Conservation (phyloP, 2,329 filamentous ascomycete genomes). For the Aspergillus jensenii region DNA sequence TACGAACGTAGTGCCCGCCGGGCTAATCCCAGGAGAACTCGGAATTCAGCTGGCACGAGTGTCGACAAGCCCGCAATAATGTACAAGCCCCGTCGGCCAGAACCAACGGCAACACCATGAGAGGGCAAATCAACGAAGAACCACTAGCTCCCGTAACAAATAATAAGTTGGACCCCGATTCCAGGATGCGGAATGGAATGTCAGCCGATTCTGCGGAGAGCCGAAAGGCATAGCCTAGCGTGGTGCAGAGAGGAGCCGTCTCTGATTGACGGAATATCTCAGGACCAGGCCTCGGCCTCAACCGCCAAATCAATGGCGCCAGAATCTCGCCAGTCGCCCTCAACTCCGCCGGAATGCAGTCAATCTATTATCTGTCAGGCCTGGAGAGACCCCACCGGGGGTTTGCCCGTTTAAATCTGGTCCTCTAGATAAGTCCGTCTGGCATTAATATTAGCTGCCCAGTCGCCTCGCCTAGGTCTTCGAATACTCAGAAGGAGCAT, state of each 20-base stretch:
- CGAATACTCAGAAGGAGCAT: constrained; percentile 3
- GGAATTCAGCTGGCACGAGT: neutral
- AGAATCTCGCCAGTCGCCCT: neutral
- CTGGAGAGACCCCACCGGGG: constrained; percentile 30
- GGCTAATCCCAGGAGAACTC: constrained; percentile 10
- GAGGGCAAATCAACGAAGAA: neutral
- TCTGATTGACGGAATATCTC: constrained; percentile 26
- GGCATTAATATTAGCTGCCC: constrained; percentile 21
- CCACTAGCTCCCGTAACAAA: constrained; percentile 6
- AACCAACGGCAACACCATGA: neutral
- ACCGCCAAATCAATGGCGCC: constrained; percentile 17
- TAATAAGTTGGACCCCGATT: neutral
- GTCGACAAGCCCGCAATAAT: neutral
- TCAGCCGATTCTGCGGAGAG: constrained; percentile 17
- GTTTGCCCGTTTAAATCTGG: constrained; percentile 28
- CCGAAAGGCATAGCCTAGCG: neutral
- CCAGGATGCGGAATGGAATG: constrained; percentile 5
- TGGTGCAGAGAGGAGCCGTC: constrained; percentile 3
- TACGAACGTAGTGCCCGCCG: constrained; percentile 8
- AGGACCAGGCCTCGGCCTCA: constrained; percentile 14
- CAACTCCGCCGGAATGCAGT: neutral
- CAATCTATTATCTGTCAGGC: constrained; percentile 5
- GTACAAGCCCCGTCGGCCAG: neutral
- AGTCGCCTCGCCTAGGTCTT: constrained; percentile 14
- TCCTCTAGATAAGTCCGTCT: constrained; percentile 11